phyloP scores from a whole-genome alignment of 768 basidiomycete genomes.

The Lactifluus pinguis region DNA sequence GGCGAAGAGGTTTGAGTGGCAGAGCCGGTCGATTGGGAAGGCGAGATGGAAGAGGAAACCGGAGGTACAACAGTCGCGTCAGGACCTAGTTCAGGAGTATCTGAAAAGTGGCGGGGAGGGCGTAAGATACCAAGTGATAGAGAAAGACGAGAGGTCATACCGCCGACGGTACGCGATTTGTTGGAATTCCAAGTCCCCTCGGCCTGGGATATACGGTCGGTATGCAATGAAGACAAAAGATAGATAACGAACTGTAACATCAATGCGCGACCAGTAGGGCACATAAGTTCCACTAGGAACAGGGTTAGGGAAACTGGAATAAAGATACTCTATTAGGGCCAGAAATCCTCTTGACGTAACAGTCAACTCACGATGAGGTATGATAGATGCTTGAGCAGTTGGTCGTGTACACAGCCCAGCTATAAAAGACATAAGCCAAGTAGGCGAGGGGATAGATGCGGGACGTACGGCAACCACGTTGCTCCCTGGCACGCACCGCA shows the following conservation, averaged over 20 bases:
- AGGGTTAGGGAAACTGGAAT: neutral
- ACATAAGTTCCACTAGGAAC: constrained; percentile 6
- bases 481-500: no score
- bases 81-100: neutral
- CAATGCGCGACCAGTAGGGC: neutral
- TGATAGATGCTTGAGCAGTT: neutral
- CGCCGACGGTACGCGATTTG: neutral
- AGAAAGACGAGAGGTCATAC: neutral
- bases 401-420: neutral
- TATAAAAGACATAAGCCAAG: neutral
- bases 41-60: no score
- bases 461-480: neutral
- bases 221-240: neutral
- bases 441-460: neutral
- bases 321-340: neutral
- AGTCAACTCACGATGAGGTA: neutral
- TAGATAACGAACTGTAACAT: neutral
- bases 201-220: neutral
- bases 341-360: no score
- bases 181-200: neutral
- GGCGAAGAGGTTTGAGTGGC: no score
- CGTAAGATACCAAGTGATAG: neutral
- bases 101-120: neutral
- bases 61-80: no score
- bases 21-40: no score